Percentiles rank a stretch among this genome's conserved stretches.
phyloP scores from a whole-genome alignment of 1,284 basidiomycete species.

The Heliocybe sulcata region DNA sequence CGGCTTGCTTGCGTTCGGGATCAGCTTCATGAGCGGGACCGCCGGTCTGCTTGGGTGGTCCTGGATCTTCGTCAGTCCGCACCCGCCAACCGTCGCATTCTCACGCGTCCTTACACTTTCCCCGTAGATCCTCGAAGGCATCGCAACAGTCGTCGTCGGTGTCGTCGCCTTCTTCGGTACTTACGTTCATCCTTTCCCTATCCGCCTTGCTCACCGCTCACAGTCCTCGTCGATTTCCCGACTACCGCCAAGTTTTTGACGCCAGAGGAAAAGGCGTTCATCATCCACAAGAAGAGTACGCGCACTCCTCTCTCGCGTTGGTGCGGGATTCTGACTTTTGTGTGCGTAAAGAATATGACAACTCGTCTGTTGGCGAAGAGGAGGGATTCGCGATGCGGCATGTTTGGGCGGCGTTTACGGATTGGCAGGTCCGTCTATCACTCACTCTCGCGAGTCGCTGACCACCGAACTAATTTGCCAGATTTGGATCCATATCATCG shows the following conservation, averaged over 20 bases:
- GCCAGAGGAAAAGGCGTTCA: constrained; percentile 48
- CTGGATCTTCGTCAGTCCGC: constrained; percentile 36
- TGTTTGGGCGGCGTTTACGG: constrained; percentile 42
- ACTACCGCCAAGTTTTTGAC: constrained; percentile 50
- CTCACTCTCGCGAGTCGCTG: too few species aligned
- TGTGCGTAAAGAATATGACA: constrained; percentile 45
- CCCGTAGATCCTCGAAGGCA: constrained; percentile 51
- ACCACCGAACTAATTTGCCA: too few species aligned
- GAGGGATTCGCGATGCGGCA: constrained; percentile 49
- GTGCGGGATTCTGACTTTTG: not conserved
- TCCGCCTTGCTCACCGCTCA: not conserved
- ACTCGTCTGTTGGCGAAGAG: constrained; percentile 59
- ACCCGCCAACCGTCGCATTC: too few species aligned
- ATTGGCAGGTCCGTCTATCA: constrained; percentile 50
- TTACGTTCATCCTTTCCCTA: constrained; percentile 10
- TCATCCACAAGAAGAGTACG: constrained; percentile 58
- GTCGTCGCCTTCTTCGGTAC: constrained; percentile 36
- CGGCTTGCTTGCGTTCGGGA: constrained; percentile 34
- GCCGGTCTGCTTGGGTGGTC: constrained; percentile 34
- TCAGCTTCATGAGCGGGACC: constrained; percentile 34
- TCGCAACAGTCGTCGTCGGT: constrained; percentile 40
- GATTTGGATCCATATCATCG: constrained; percentile 49
- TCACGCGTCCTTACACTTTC: too few species aligned
- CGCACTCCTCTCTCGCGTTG: not conserved
- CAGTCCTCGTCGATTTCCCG: constrained; percentile 55